A percentile compares a stretch with the other conserved stretches of the same genome.
phyloP scores from a whole-genome alignment of 2,329 filamentous ascomycete species.

The Davidsoniella eucalypti region DNA sequence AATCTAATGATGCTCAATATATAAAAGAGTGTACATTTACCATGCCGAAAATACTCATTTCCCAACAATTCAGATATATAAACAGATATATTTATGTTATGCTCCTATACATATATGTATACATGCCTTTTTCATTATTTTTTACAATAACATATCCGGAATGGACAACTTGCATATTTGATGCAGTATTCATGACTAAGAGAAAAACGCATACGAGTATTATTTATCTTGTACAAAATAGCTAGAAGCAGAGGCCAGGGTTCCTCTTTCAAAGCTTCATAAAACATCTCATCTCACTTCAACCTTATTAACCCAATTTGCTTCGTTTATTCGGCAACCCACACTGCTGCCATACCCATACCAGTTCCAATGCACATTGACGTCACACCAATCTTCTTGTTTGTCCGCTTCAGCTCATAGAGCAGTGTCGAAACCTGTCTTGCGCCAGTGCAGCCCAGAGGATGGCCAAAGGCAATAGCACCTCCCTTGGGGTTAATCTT shows the following conservation, averaged over 20 bases:
- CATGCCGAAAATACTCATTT: not conserved
- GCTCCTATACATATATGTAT: not conserved
- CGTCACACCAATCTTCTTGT: slow-evolving; percentile 74
- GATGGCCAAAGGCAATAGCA: slow-evolving; percentile 90
- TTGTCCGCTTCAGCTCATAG: slow-evolving; percentile 72
- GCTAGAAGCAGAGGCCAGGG: too few species aligned
- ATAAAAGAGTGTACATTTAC: not conserved
- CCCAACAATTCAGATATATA: not conserved
- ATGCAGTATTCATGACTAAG: not conserved
- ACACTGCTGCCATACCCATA: slow-evolving; percentile 95
- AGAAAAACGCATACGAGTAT: not conserved
- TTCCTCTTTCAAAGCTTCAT: not conserved
- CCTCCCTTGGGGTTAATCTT: slow-evolving; percentile 98
- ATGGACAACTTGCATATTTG: too few species aligned
- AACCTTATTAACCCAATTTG: too few species aligned
- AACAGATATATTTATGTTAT: not conserved
- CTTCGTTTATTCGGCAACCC: slow-evolving; percentile 65
- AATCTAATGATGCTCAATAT: not conserved
- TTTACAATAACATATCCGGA: too few species aligned
- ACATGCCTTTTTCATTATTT: not conserved
- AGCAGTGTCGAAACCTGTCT: slow-evolving; percentile 84
- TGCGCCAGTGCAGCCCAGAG: slow-evolving; percentile 83
- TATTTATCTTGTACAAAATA: too few species aligned
- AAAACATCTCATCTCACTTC: not conserved
- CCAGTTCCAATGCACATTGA: slow-evolving; percentile 95